Base-by-base conservation (phyloP, 495 filamentous ascomycete species). In the Clavariopsis aquatica region DNA sequence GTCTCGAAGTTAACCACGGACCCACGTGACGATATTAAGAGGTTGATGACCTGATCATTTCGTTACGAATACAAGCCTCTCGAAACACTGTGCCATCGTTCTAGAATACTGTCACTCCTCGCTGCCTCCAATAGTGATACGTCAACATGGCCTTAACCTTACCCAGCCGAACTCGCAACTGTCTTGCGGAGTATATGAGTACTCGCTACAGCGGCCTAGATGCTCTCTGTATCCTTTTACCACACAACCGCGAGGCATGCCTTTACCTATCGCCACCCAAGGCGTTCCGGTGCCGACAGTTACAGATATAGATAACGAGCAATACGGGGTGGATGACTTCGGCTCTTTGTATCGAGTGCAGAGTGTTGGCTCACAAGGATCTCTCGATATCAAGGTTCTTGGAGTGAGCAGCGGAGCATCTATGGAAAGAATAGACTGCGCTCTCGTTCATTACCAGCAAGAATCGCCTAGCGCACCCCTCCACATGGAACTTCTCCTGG, bases 401-500 rank as follows among this genome's bases (percentile, higher is more conserved):
- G 36, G 53, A 6, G 36, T 57, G 53, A 57, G 26, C 20, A 26
- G 31, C 24, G 36, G 29, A 45, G 15, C 12, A 24, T 2, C 53
- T 2, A 5, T 24, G 31, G 36, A 12, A 22, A 24, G 31, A 8
- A 57, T 57, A 12, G 53, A 41, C 20, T 57, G 53, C 36, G 36
- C 53, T 10, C 15, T 57, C 1, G 53, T 43, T 20, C 53, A 45
- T 22, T 43, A 43, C 31, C n/a, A 19, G 23, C 53, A 57, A 45
- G 27, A 41, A 20, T 41, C 31, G 6, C 52, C n/a, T 3, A 34
- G 34, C 1, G 29, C 9, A 26, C 31, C 53, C 1, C 24, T 57
- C 8, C 53, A 57, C 20, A 57, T 57, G 28, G 8, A 41, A 19
- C 17, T 64, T 20, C 4, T 64, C 8, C 24, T 27, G 45, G 61